Percentiles rank a stretch among this genome's conserved stretches.
These are phyloP conservation scores for Penicillium daleae DNA, from an alignment of 495 filamentous ascomycete genomes.

Conservation along the genomic window DNA sequence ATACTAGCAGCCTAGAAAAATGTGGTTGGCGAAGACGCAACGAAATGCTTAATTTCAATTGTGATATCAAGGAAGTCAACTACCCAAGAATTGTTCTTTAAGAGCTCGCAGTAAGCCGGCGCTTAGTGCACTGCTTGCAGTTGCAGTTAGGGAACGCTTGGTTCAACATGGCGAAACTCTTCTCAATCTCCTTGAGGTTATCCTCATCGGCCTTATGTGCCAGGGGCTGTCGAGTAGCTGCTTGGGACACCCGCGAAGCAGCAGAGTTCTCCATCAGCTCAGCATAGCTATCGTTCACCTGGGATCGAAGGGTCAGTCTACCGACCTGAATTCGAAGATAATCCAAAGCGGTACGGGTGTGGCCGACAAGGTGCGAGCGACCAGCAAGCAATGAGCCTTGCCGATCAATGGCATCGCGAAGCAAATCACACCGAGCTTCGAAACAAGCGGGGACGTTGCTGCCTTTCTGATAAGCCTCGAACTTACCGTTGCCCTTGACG, in stretches of 20 bases:
- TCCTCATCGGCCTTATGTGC: neutral
- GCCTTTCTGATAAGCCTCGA: neutral
- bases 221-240: neutral
- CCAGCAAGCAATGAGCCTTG: neutral
- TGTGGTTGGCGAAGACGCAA: too few species aligned
- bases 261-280: neutral
- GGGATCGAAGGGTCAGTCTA: slow-evolving; percentile 1
- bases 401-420: neutral
- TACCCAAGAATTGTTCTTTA: neutral
- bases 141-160: neutral
- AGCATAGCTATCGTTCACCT: neutral
- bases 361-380: neutral
- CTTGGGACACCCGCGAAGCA: neutral
- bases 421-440: neutral
- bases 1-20: too few species aligned
- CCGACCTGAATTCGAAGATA: neutral
- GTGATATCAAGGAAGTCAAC: neutral
- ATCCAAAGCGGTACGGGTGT: neutral
- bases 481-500: neutral
- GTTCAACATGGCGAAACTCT: neutral
- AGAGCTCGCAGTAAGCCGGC: neutral
- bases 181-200: neutral
- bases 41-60: neutral
- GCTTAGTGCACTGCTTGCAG: slow-evolving; percentile 2
- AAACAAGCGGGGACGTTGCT: neutral